phyloP scores from a whole-genome alignment of 768 basidiomycete genomes.

The Leccinum boreale region DNA sequence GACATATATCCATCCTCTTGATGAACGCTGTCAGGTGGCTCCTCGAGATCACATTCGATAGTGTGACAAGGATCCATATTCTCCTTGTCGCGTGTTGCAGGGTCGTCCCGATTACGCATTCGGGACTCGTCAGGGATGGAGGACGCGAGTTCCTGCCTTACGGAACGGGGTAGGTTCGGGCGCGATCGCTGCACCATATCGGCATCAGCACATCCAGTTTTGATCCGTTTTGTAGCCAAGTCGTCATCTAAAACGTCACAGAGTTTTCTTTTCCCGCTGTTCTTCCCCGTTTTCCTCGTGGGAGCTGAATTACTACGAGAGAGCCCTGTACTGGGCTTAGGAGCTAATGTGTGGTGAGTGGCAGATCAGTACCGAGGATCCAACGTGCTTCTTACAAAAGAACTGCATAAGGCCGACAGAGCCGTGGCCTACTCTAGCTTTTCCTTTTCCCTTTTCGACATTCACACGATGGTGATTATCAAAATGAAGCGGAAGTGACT shows the following conservation, averaged over 20 bases:
- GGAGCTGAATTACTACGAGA: conserved; percentile 29
- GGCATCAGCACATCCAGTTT: conserved; percentile 16
- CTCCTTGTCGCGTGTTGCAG: conserved; percentile 35
- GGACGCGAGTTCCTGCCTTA: conserved; percentile 8
- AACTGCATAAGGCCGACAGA: conserved; percentile 52
- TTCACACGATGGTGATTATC: conserved; percentile 24
- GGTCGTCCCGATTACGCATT: conserved; percentile 43
- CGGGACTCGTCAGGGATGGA: conserved; percentile 7
- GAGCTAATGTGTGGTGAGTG: conserved; percentile 29
- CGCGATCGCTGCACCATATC: conserved; percentile 30
- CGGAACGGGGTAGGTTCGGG: conserved; percentile 11
- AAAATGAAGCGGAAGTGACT: conserved; percentile 36
- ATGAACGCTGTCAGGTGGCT: conserved; percentile 43
- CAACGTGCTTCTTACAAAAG: conserved; percentile 49
- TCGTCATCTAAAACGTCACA: conserved; percentile 70
- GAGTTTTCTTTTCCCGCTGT: conserved; percentile 75
- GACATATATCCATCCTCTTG: conserved; percentile 86
- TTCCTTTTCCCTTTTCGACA: conserved; percentile 47
- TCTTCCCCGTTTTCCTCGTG: conserved; percentile 43
- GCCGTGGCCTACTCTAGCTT: conserved; percentile 27
- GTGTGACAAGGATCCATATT: conserved; percentile 37
- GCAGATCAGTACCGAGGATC: conserved; percentile 36
- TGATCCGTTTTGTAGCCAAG: conserved; percentile 49
- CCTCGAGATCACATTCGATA: conserved; percentile 40
- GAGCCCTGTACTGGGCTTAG: conserved; percentile 24